A percentile compares a stretch with the other conserved stretches of the same genome.
Evolutionary conservation across 495 filamentous ascomycete species (phyloP).

Genomic region (Podospora sp.): DNA sequence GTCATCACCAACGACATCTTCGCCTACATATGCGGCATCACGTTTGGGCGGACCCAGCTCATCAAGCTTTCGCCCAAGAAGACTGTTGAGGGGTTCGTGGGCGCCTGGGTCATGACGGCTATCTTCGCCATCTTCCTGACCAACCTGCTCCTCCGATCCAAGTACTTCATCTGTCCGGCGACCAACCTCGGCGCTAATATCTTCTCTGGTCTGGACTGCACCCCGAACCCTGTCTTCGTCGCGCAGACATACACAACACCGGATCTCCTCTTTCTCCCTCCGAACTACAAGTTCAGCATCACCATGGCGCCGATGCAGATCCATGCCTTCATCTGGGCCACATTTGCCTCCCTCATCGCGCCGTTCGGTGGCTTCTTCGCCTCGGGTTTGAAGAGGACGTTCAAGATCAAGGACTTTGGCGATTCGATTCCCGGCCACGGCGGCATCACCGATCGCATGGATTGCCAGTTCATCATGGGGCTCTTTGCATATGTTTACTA

Average conservation of each 20-base stretch:
- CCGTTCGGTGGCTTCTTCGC: constrained; percentile 99
- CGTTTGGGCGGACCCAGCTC: constrained; percentile 92
- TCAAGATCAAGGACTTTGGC: constrained; percentile 99
- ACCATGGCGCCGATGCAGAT: constrained; percentile 89
- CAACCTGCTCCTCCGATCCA: constrained; percentile 84
- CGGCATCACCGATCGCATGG: constrained; percentile 98
- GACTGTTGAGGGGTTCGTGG: constrained; percentile 97
- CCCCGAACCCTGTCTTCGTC: constrained; percentile 90
- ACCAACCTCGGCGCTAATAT: constrained; percentile 94
- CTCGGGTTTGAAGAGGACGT: constrained; percentile 94
- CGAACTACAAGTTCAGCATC: constrained; percentile 55
- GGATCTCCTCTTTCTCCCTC: constrained; percentile 60
- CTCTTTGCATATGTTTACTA: constrained; percentile 99
- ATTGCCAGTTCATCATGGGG: constrained; percentile 99
- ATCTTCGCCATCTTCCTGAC: constrained; percentile 82
- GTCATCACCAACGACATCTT: constrained; percentile 99
- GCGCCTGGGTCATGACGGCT: constrained; percentile 94
- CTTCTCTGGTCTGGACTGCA: constrained; percentile 87
- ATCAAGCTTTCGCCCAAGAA: constrained; percentile 99
- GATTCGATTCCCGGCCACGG: constrained; percentile 97
- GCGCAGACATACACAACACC: constrained; percentile 79
- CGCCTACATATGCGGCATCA: constrained; percentile 96
- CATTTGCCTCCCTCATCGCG: constrained; percentile 95
- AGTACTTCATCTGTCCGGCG: constrained; percentile 98
- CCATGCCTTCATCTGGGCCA: constrained; percentile 86